Conservation (phyloP, 2,329 filamentous ascomycete genomes). For the Ceratocystis alfenasii region DNA sequence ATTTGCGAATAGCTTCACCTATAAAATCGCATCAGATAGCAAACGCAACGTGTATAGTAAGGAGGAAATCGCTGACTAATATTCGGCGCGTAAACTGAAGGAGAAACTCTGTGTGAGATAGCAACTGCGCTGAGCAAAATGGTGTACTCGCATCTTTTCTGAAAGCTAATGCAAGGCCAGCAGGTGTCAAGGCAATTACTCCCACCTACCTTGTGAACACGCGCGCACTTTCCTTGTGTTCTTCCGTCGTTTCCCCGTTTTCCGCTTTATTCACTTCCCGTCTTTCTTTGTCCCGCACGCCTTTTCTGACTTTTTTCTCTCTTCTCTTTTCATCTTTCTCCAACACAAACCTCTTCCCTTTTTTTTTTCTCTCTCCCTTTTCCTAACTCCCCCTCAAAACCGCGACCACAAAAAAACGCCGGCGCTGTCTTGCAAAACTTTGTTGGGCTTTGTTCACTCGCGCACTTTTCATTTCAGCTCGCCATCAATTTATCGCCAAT, state of each 20-base stretch:
- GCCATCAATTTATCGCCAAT: constrained; percentile 9
- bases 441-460: constrained; percentile 7
- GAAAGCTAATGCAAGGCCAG: background rate
- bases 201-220: constrained; percentile 5
- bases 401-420: background rate
- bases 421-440: constrained; percentile 1
- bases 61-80: background rate
- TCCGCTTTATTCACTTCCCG: constrained; percentile 6
- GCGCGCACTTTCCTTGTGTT: constrained; percentile 9
- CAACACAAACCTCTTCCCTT: background rate
- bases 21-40: background rate
- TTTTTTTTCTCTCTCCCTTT: constrained; percentile 3
- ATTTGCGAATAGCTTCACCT: background rate
- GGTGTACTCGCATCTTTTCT: background rate
- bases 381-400: background rate
- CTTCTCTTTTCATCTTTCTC: constrained; percentile 7
- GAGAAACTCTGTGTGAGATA: background rate
- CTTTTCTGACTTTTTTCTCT: constrained; percentile 6
- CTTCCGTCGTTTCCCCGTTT: constrained; percentile 11
- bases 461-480: constrained; percentile 3
- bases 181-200: background rate
- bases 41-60: too few species aligned
- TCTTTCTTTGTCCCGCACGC: constrained; percentile 6
- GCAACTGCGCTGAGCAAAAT: background rate
- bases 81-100: background rate